Evolutionary conservation across 2,329 filamentous ascomycete genomes (phyloP), one percentile per base, ranked within the genome.

Genomic region (Chaetomium globosum): DNA sequence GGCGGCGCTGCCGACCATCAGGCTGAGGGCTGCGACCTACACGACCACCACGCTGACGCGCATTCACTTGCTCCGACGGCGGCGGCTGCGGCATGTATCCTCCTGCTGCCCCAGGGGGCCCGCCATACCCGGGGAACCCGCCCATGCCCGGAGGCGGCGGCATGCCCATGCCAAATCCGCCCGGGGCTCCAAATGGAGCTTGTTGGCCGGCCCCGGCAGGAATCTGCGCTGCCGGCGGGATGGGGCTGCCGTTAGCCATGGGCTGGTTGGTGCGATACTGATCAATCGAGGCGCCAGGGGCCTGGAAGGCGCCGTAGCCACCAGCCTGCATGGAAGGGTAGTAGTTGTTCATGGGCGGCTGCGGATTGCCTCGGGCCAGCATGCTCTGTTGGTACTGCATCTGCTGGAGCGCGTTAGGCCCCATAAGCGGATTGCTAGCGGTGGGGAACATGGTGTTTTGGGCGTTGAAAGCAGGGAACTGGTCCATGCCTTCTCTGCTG

Each of bases 361-460:
- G 61, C 10, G 61, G 56, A 1, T 78, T 77, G 9, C 79, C 81
- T 21, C 85, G 80, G 55, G 80, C 79, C 75, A 88, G 80, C 78
- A 87, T 80, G 71, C 74, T 80, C 73, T 87, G 85, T 73, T 87
- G 85, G 72, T 85, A 87, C 68, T 86, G 84, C 69, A 87, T 73
- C 69, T 83, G 84, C 72, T 85, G 82, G 66, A 87, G 74, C 69
- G 78, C 81, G 68, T 81, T 80, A 4, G 82, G 79, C 31, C 77
- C 73, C 67, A 86, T 80, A 48, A 81, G 77, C 31, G 79, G 77
- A 69, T 78, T 80, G 31, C 78, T 73, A 7, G 39, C 13, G 6
- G 77, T 74, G 63, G 79, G 81, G 75, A 82, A 88, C 78, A 87
- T 82, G 53, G 81, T 77, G 54, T 77, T 79, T 71, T 83, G 83